Percentiles rank a stretch among this genome's conserved stretches.
Evolutionary conservation across 225 moss, liverwort and hornwort genomes (phyloP).

Genomic region (Physcomitrellopsis africana): DNA sequence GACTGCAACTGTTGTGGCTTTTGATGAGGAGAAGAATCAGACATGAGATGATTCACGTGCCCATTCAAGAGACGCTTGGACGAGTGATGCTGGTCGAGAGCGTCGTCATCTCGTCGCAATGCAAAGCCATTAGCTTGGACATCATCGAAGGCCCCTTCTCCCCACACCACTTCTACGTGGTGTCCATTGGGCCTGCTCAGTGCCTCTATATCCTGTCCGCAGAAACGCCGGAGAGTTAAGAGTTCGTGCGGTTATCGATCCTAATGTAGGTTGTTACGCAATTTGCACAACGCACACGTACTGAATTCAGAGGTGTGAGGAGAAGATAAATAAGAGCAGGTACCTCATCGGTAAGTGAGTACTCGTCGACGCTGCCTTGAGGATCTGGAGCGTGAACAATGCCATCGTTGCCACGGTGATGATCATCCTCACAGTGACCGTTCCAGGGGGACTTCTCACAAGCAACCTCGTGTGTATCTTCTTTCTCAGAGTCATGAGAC

Average conservation of each 20-base stretch:
- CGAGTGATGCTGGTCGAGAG: not conserved
- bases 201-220: slow-evolving; percentile 53
- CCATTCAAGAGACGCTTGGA: slow-evolving; percentile 40
- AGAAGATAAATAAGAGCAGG: no score
- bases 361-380: slow-evolving; percentile 45
- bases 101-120: not conserved
- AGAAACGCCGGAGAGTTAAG: not conserved
- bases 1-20: slow-evolving; percentile 32
- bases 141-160: slow-evolving; percentile 35
- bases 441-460: slow-evolving; percentile 46
- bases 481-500: slow-evolving; percentile 45
- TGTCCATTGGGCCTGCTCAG: slow-evolving; percentile 43
- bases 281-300: no score
- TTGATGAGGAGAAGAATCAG: slow-evolving; percentile 38
- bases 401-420: slow-evolving; percentile 36
- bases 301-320: no score
- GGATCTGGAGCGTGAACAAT: slow-evolving; percentile 40
- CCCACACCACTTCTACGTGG: slow-evolving; percentile 38
- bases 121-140: not conserved
- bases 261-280: no score
- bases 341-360: slow-evolving; percentile 49
- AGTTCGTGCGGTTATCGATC: no score
- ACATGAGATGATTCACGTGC: slow-evolving; percentile 14
- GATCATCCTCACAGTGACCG: slow-evolving; percentile 38
- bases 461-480: slow-evolving; percentile 29